Evolutionary conservation across 176 grass and related monocot species (phyloP).

Genomic region (Ampelocalamus luodianensis): DNA sequence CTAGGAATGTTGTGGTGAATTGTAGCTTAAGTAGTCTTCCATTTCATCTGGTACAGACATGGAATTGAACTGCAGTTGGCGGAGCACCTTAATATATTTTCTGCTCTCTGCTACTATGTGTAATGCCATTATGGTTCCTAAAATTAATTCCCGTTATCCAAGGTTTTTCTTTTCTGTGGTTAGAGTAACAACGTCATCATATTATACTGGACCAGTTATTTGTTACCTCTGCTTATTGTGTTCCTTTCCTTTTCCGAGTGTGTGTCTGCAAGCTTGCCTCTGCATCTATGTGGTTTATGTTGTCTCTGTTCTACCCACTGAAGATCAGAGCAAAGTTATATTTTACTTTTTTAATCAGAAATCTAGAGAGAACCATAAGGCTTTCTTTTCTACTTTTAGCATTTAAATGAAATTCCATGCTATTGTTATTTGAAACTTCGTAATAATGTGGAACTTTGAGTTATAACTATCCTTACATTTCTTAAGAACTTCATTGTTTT

Average conservation of each 20-base stretch:
- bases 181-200: slow-evolving; percentile 1
- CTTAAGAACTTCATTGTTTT: slow-evolving; percentile 3
- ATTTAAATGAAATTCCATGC: background rate
- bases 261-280: background rate
- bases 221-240: background rate
- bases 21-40: slow-evolving; percentile 21
- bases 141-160: slow-evolving; percentile 6
- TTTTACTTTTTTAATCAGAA: slow-evolving; percentile 26
- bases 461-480: slow-evolving; percentile 1
- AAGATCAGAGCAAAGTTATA: slow-evolving; percentile 20
- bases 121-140: background rate
- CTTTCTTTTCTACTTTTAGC: slow-evolving; percentile 31
- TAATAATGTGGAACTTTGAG: background rate
- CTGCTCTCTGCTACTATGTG: slow-evolving; percentile 15
- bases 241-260: background rate
- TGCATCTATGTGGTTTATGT: slow-evolving; percentile 7
- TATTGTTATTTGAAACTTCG: slow-evolving; percentile 24
- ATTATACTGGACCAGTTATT: slow-evolving; percentile 20
- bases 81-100: background rate
- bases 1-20: slow-evolving; percentile 30
- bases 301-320: slow-evolving; percentile 6
- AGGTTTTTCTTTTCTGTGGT: slow-evolving; percentile 17
- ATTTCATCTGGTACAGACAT: slow-evolving; percentile 26
- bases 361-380: slow-evolving; percentile 17
- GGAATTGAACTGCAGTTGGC: slow-evolving; percentile 8